Percentiles rank a stretch among this genome's conserved stretches.
These are phyloP conservation scores for Naganishia friedmannii DNA, from an alignment of 768 basidiomycete genomes.

Conservation along the genomic window DNA sequence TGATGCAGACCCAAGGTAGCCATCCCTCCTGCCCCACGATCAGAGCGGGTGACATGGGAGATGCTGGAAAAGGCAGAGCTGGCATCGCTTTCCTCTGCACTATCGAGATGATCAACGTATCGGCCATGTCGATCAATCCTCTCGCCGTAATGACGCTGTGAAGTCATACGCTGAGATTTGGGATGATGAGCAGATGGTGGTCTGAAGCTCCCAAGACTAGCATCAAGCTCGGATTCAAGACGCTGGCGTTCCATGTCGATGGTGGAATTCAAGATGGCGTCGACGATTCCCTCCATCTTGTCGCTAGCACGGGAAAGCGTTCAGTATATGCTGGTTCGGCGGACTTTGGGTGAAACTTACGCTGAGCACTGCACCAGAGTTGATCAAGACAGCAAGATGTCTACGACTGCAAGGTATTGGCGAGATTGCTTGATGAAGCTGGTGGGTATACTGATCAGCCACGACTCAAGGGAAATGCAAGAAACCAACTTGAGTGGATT, in stretches of 20 bases:
- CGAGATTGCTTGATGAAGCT: background rate
- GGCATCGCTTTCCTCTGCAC: background rate
- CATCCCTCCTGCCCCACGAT: background rate
- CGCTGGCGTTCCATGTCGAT: conserved; percentile 14
- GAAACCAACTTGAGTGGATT: background rate
- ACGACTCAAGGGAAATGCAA: no score
- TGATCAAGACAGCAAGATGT: background rate
- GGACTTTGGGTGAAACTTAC: background rate
- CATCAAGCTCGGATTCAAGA: conserved; percentile 14
- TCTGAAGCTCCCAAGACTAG: conserved; percentile 4
- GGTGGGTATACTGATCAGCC: background rate
- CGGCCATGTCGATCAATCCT: conserved; percentile 1
- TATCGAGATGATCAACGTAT: background rate
- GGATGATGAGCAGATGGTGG: background rate
- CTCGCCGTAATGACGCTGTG: background rate
- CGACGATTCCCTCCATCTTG: conserved; percentile 61
- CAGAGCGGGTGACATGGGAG: background rate
- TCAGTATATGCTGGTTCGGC: background rate
- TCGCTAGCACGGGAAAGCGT: conserved; percentile 56
- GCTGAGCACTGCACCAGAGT: no score
- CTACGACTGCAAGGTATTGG: no score
- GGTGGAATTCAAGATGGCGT: conserved; percentile 52
- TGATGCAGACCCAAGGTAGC: background rate
- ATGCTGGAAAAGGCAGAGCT: conserved; percentile 2
- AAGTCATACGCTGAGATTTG: background rate